Evolutionary conservation across 2,329 filamentous ascomycete species (phyloP).

Genomic region (Colletotrichum paranaense): DNA sequence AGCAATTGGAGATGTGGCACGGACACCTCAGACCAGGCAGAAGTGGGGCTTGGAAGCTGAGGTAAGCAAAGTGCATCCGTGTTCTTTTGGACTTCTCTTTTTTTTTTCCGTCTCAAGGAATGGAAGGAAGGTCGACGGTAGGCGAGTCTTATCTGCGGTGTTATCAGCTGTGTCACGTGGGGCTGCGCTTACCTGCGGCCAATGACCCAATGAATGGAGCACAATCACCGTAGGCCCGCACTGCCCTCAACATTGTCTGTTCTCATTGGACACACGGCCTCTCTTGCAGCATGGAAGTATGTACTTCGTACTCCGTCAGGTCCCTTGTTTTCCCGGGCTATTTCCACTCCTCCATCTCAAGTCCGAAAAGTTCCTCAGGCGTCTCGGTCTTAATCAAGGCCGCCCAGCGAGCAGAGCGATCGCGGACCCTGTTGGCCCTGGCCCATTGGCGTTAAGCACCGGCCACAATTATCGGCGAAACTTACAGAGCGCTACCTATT

Average conservation of each 20-base stretch:
- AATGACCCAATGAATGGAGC: conserved; percentile 1
- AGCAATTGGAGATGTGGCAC: background rate
- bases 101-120: background rate
- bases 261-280: conserved; percentile 7
- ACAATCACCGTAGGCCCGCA: background rate
- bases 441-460: conserved; percentile 12
- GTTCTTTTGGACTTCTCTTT: background rate
- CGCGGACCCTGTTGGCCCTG: conserved; percentile 2
- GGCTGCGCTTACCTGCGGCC: conserved; percentile 6
- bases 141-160: background rate
- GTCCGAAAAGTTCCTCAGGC: conserved; percentile 32
- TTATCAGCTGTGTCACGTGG: background rate
- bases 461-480: conserved; percentile 28
- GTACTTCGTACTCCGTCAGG: background rate
- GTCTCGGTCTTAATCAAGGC: conserved; percentile 12
- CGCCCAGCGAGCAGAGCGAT: conserved; percentile 1
- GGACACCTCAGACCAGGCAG: background rate
- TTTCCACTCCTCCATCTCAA: conserved; percentile 19
- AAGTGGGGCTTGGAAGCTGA: background rate
- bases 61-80: background rate
- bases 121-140: too few relatives aligned
- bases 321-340: conserved; percentile 34
- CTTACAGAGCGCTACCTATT: background rate
- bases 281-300: too few relatives aligned
- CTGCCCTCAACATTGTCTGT: background rate